A percentile compares a stretch with the other conserved stretches of the same genome.
phyloP scores from a whole-genome alignment of 2,329 filamentous ascomycete species.

The Fusarium longipes region DNA sequence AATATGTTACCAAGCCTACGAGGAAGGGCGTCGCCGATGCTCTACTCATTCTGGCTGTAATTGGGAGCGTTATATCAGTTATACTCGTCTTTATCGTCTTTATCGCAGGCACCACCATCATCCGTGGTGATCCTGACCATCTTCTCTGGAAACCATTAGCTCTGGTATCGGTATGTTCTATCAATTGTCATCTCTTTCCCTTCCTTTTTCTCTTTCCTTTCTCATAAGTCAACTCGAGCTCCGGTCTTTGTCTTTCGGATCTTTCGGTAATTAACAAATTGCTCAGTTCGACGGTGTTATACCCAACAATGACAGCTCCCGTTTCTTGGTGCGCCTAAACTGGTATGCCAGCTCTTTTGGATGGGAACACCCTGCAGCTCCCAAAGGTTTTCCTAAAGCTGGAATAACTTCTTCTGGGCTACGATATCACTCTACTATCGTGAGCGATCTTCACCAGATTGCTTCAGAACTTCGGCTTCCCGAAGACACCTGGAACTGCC shows the following conservation, averaged over 20 bases:
- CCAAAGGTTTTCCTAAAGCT: constrained; percentile 37
- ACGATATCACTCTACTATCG: constrained; percentile 32
- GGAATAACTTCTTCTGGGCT: constrained; percentile 37
- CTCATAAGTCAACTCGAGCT: not conserved
- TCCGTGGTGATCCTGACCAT: constrained; percentile 23
- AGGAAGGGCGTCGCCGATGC: constrained; percentile 30
- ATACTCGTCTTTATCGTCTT: constrained; percentile 36
- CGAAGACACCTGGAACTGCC: constrained; percentile 39
- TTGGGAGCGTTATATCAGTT: constrained; percentile 38
- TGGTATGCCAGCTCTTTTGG: constrained; percentile 44
- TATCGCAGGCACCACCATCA: constrained; percentile 41
- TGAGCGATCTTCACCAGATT: constrained; percentile 38
- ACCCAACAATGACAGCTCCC: constrained; percentile 43
- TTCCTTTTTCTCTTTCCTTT: not conserved
- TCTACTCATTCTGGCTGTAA: constrained; percentile 36
- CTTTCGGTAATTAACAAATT: constrained; percentile 8
- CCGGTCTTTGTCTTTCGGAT: not conserved
- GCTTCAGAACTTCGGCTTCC: constrained; percentile 39
- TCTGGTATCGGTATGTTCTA: constrained; percentile 42
- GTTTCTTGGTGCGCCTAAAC: constrained; percentile 43
- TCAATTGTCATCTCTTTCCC: not conserved
- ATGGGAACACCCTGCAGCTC: constrained; percentile 45
- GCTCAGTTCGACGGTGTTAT: constrained; percentile 44
- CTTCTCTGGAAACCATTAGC: constrained; percentile 41
- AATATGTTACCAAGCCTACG: constrained; percentile 26